Evolutionary conservation across 2,329 filamentous ascomycete species (phyloP).

Genomic region (Monilinia fructigena): DNA sequence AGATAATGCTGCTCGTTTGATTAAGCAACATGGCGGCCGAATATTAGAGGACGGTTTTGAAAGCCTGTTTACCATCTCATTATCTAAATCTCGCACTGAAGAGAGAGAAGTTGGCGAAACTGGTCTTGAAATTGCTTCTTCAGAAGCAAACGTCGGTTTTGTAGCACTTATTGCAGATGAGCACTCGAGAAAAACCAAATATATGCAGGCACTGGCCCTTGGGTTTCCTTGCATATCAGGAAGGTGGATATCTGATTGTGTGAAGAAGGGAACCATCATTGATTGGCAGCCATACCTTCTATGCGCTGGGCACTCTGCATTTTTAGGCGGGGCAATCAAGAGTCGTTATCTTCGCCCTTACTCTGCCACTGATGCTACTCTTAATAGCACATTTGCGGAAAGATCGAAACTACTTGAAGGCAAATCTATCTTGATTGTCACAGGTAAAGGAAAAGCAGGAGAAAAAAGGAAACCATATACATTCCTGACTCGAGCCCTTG

Average conservation of each 20-base stretch:
- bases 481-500: conserved; percentile 77
- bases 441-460: conserved; percentile 60
- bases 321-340: conserved; percentile 72
- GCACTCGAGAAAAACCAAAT: conserved; percentile 84
- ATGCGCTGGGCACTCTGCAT: conserved; percentile 76
- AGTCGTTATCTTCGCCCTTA: conserved; percentile 69
- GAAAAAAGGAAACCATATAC: conserved; percentile 69
- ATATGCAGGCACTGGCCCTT: conserved; percentile 89
- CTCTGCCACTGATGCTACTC: conserved; percentile 53
- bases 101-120: conserved; percentile 27
- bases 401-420: conserved; percentile 64
- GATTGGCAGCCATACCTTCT: conserved; percentile 82
- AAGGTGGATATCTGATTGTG: conserved; percentile 76
- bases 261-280: conserved; percentile 59
- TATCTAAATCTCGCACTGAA: conserved; percentile 26
- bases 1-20: conserved; percentile 57
- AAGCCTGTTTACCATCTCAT: conserved; percentile 63
- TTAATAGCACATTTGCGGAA: conserved; percentile 56
- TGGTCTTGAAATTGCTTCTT: conserved; percentile 54
- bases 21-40: conserved; percentile 68
- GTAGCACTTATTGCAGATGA: conserved; percentile 81
- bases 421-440: conserved; percentile 70
- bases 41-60: conserved; percentile 77
- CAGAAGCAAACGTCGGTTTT: conserved; percentile 64
- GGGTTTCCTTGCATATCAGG: conserved; percentile 82